A percentile compares a stretch with the other conserved stretches of the same genome.
phyloP scores from a whole-genome alignment of 2,329 filamentous ascomycete genomes.

The Colletotrichum karsti region DNA sequence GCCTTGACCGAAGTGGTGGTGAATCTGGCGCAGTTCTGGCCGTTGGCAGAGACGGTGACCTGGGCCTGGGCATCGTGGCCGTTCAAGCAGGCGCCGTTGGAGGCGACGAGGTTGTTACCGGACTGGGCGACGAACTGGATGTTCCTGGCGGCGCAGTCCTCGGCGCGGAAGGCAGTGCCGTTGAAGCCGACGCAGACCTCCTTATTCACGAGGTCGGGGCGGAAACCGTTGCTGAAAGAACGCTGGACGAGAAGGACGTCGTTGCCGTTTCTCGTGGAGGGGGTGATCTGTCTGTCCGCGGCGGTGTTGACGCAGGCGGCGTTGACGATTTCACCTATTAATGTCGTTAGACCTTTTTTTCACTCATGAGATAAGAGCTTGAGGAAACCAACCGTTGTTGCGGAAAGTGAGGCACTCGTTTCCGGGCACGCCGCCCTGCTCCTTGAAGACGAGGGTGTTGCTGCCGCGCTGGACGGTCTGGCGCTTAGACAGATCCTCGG shows the following conservation, averaged over 20 bases:
- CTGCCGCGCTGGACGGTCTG: slow-evolving; percentile 4
- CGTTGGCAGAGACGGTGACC: slow-evolving; percentile 38
- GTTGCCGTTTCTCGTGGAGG: slow-evolving; percentile 40
- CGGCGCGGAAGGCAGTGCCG: slow-evolving; percentile 44
- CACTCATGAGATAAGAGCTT: background rate
- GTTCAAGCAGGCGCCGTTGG: slow-evolving; percentile 42
- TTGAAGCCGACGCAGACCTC: slow-evolving; percentile 50
- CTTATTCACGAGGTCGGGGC: slow-evolving; percentile 45
- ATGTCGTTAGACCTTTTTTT: background rate
- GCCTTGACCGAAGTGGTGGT: slow-evolving; percentile 37
- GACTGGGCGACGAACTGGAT: slow-evolving; percentile 38
- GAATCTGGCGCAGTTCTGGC: slow-evolving; percentile 39
- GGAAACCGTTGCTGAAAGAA: slow-evolving; percentile 45
- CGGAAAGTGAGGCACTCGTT: slow-evolving; percentile 50
- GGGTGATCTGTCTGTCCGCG: slow-evolving; percentile 49
- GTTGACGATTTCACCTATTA: slow-evolving; percentile 49
- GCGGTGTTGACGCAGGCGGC: slow-evolving; percentile 46
- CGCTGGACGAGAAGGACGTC: slow-evolving; percentile 47
- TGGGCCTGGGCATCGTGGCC: slow-evolving; percentile 43
- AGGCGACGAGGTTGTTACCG: slow-evolving; percentile 36
- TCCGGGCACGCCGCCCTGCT: slow-evolving; percentile 44
- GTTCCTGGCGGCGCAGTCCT: slow-evolving; percentile 40
- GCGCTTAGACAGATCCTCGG: slow-evolving; percentile 10
- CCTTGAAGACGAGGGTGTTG: slow-evolving; percentile 44
- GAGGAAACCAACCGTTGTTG: slow-evolving; percentile 43